These are phyloP conservation scores for Coniochaeta prunicola DNA, from an alignment of 2,329 filamentous ascomycete genomes.

Conservation along the genomic window DNA sequence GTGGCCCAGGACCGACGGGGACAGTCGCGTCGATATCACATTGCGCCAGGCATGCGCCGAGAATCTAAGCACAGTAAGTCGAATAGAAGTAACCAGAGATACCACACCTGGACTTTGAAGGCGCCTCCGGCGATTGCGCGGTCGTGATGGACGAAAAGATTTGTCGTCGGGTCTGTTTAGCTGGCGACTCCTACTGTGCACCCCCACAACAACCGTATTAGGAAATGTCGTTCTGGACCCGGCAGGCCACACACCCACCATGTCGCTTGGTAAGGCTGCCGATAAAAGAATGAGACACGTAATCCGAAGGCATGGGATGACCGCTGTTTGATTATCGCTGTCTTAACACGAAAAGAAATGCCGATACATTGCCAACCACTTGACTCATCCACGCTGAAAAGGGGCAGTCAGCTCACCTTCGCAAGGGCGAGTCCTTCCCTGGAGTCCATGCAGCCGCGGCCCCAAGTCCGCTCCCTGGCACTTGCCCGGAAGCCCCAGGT, in stretches of 20 bases:
- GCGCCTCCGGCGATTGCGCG: not conserved
- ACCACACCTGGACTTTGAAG: not conserved
- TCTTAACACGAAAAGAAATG: not conserved
- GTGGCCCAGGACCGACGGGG: not conserved
- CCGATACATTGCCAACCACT: not conserved
- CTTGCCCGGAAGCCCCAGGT: constrained; percentile 22
- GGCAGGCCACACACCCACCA: not conserved
- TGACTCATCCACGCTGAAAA: not conserved
- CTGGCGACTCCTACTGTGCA: not conserved
- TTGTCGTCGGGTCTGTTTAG: not conserved
- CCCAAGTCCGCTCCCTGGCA: constrained; percentile 18
- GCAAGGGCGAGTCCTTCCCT: constrained; percentile 31
- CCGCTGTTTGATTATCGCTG: not conserved
- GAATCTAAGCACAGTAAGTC: not conserved
- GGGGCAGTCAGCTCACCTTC: constrained; percentile 1
- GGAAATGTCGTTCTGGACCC: not conserved
- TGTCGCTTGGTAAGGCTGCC: not conserved
- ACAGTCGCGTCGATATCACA: not conserved
- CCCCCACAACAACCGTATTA: not conserved
- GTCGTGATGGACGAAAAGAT: not conserved
- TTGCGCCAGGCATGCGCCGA: not conserved
- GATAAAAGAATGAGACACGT: not conserved
- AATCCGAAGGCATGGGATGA: not conserved
- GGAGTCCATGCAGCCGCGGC: constrained; percentile 35
- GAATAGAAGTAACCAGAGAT: not conserved